Evolutionary conservation across 495 filamentous ascomycete genomes (phyloP).

Genomic region (Staphylotrichum longicolle): DNA sequence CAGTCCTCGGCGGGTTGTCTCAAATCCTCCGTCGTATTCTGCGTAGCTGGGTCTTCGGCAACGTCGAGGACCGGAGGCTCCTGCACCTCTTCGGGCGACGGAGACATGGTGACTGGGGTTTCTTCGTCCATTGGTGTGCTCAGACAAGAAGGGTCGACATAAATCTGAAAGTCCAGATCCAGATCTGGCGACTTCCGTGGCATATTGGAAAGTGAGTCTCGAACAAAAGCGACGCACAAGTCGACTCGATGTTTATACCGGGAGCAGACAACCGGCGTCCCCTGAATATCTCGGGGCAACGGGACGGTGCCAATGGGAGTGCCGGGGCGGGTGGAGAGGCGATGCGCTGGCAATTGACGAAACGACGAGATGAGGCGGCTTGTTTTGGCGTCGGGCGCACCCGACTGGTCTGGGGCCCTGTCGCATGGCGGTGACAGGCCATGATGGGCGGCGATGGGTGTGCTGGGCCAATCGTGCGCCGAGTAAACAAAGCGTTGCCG

Average conservation of each 20-base stretch:
- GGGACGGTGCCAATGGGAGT: slow-evolving; percentile 21
- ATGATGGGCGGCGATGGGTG: not conserved
- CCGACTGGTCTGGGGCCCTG: slow-evolving; percentile 18
- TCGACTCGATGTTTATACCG: slow-evolving; percentile 23
- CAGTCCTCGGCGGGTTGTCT: not conserved
- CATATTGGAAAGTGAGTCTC: slow-evolving; percentile 18
- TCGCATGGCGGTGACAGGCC: slow-evolving; percentile 10
- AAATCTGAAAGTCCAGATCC: slow-evolving; percentile 43
- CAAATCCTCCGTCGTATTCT: not conserved
- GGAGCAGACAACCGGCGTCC: not conserved
- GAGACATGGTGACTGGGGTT: slow-evolving; percentile 9
- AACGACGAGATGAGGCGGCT: slow-evolving; percentile 13
- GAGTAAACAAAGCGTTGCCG: slow-evolving; percentile 23
- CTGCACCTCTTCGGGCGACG: slow-evolving; percentile 14
- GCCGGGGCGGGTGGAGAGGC: slow-evolving; percentile 20
- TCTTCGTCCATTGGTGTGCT: slow-evolving; percentile 38
- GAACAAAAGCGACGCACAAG: not conserved
- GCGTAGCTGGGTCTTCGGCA: not conserved
- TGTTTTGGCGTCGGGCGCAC: slow-evolving; percentile 10
- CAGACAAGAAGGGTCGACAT: slow-evolving; percentile 44
- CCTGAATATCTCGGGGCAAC: slow-evolving; percentile 29
- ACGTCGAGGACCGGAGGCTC: slow-evolving; percentile 1
- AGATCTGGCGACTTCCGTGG: slow-evolving; percentile 26
- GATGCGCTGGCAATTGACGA: slow-evolving; percentile 31
- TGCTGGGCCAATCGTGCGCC: slow-evolving; percentile 9